These are phyloP conservation scores for Rhodamnia rubescens DNA, from an alignment of 345 rosid genomes.

Conservation along the genomic window DNA sequence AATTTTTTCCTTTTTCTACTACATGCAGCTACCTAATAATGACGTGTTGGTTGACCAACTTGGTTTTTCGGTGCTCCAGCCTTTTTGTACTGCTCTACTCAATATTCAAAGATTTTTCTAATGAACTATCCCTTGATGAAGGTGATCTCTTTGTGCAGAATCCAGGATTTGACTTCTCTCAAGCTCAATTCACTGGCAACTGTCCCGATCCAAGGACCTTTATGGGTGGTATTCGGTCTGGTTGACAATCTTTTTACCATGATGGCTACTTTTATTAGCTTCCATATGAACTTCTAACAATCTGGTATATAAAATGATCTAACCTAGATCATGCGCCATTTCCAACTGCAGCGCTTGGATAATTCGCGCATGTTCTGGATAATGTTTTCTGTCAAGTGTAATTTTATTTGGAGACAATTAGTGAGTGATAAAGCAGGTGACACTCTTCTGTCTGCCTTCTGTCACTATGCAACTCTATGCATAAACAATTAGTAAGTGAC, in stretches of 20 bases:
- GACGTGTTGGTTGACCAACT: neutral
- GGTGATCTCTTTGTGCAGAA: slow-evolving; percentile 41
- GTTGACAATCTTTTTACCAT: slow-evolving; percentile 12
- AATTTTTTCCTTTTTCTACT: neutral
- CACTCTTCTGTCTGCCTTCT: neutral
- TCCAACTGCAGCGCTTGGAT: neutral
- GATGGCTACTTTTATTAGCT: neutral
- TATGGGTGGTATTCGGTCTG: slow-evolving; percentile 79
- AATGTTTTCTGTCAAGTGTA: neutral
- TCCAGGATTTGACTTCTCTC: slow-evolving; percentile 96
- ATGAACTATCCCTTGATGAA: neutral
- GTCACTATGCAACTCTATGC: neutral
- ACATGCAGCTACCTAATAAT: neutral
- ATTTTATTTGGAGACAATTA: neutral
- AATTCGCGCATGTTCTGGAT: neutral
- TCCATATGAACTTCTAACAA: neutral
- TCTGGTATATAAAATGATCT: neutral
- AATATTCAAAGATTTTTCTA: neutral
- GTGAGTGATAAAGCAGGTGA: neutral
- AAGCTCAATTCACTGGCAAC: slow-evolving; percentile 74
- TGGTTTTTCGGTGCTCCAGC: neutral
- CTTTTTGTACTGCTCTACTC: neutral
- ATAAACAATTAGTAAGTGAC: neutral
- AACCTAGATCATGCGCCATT: neutral
- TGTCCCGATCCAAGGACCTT: slow-evolving; percentile 92